Evolutionary conservation across 352 stramenopile species (phyloP), one percentile per base, ranked within the genome.

Genomic region (Phytophthora melonis): DNA sequence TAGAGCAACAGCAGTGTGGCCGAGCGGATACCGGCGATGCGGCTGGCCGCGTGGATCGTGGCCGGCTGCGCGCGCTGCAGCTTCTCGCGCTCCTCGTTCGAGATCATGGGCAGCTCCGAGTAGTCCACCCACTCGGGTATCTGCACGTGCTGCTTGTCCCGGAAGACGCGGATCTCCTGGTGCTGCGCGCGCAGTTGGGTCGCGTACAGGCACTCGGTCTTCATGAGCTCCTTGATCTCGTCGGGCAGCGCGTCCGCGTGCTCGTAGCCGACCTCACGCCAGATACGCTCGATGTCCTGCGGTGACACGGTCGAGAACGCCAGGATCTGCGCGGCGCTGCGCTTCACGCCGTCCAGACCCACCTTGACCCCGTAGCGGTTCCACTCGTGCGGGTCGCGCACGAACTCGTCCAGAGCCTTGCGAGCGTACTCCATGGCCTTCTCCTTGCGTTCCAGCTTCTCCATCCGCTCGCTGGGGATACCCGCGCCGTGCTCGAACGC

Each of bases 121-220:
- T 99, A 99, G 72, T 97, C 82, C 47, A 99, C 89, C 77, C 97
- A 95, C 10, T 90, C 82, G 16, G 98, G 97, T 67, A 99, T 98
- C 58, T 84, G 71, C 23, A 98, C 85, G 66, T 97, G 94, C 79
- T 99, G 92, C 47, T 98, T 97, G 68, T 95, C 92, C 50, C 96
- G 84, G 83, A 98, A 99, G 30, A 93, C 93, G 64, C 98, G 93
- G 76, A 99, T 99, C 78, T 99, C 98, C 65, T 97, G 95, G 65
- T 97, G 84, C 77, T 99, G 97, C 18, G 97, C 74, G 14, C 94
- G 79, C 43, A 99, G 83, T 76, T 99, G 99, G 36, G 84, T 94
- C 50, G 88, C 88, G 77, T 99, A 99, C 68, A 99, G 94, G 43
- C 97, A 95, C 41, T 97, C 89, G 59, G 81, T 93, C 63, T 96